Percentiles rank a stretch among this genome's conserved stretches.
Conservation (phyloP, 257 asterid genomes). For the Plantago major region DNA sequence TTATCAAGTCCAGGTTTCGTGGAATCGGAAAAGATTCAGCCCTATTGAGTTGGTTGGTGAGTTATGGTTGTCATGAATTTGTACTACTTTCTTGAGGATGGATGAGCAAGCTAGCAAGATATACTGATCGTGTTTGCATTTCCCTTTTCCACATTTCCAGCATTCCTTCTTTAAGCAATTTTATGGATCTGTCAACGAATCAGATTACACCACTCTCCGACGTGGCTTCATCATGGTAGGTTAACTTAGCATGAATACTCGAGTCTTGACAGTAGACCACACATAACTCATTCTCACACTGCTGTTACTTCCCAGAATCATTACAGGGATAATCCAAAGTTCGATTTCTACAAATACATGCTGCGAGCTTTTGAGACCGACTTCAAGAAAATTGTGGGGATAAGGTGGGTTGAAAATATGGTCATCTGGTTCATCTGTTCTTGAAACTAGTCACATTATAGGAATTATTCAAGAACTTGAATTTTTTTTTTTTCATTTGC, state of each 20-base stretch:
- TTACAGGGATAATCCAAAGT: constrained; percentile 34
- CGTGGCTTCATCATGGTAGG: constrained; percentile 46
- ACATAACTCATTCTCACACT: neutral
- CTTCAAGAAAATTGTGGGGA: constrained; percentile 51
- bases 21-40: constrained; percentile 32
- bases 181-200: constrained; percentile 36
- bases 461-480: neutral
- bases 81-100: too few species aligned
- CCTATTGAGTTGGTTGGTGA: constrained; percentile 56
- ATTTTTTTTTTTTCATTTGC: constrained; percentile 15
- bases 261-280: neutral
- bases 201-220: constrained; percentile 41
- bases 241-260: neutral
- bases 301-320: constrained; percentile 24
- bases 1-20: constrained; percentile 37
- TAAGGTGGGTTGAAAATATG: constrained; percentile 25
- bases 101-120: neutral
- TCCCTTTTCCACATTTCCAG: constrained; percentile 21
- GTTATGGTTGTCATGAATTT: constrained; percentile 7
- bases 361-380: constrained; percentile 41
- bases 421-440: neutral
- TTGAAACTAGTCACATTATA: neutral
- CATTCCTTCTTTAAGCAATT: constrained; percentile 48
- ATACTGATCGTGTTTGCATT: neutral
- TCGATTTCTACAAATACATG: constrained; percentile 50